These are phyloP conservation scores for Paraphoma chrysanthemicola DNA, from an alignment of 2,329 filamentous ascomycete genomes.

Conservation along the genomic window DNA sequence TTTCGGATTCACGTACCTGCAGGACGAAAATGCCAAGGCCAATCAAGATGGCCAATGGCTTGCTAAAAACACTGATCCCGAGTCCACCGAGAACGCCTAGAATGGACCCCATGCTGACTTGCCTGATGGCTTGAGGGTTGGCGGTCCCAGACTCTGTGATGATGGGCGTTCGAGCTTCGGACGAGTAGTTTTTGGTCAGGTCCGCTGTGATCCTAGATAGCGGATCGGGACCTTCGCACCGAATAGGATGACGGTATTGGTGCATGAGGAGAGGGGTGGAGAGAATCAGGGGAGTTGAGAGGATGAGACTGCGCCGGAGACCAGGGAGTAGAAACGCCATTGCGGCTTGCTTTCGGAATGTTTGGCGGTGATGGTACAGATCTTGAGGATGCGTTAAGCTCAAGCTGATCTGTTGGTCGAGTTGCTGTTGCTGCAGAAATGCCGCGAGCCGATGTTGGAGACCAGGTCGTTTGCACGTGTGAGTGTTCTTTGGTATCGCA, in stretches of 20 bases:
- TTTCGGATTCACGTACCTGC: slow-evolving; percentile 58
- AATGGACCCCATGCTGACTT: slow-evolving; percentile 57
- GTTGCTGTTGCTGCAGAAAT: slow-evolving; percentile 27
- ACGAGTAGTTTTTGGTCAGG: slow-evolving; percentile 42
- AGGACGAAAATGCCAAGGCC: slow-evolving; percentile 69
- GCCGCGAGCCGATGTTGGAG: slow-evolving; percentile 23
- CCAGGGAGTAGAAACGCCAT: slow-evolving; percentile 52
- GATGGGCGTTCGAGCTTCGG: slow-evolving; percentile 49
- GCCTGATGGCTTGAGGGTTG: slow-evolving; percentile 52
- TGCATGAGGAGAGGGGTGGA: slow-evolving; percentile 40
- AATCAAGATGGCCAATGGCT: slow-evolving; percentile 70
- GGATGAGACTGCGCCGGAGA: slow-evolving; percentile 46
- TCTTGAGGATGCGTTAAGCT: neutral
- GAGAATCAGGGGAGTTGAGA: slow-evolving; percentile 46
- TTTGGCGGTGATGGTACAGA: neutral
- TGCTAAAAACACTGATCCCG: slow-evolving; percentile 73
- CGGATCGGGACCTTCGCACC: slow-evolving; percentile 45
- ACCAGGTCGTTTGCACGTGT: neutral
- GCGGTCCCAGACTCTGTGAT: slow-evolving; percentile 46
- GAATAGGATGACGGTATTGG: slow-evolving; percentile 36
- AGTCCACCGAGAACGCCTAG: slow-evolving; percentile 60
- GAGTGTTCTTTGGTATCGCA: slow-evolving; percentile 7
- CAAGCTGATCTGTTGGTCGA: neutral
- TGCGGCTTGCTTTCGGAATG: neutral
- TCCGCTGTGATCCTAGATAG: slow-evolving; percentile 49